phyloP scores from a whole-genome alignment of 305 asterid species.

The Petunia hybrid region DNA sequence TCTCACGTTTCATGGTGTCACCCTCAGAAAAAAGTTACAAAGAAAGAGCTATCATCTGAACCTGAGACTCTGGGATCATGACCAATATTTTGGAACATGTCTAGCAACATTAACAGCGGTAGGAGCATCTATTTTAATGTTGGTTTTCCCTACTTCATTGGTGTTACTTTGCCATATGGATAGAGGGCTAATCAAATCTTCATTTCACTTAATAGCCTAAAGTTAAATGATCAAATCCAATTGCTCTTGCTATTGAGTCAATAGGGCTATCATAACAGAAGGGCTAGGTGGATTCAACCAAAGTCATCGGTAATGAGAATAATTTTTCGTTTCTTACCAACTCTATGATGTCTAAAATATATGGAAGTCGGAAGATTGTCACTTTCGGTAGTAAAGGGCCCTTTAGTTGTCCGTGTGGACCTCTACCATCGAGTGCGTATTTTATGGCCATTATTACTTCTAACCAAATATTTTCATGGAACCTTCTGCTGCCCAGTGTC shows the following conservation, averaged over 20 bases:
- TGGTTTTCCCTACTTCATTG: not conserved
- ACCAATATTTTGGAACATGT: too few species aligned
- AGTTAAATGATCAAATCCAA: not conserved
- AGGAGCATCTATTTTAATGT: constrained; percentile 7
- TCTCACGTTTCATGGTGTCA: too few species aligned
- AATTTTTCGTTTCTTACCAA: not conserved
- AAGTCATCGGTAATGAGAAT: not conserved
- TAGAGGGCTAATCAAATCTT: not conserved
- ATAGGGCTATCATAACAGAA: not conserved
- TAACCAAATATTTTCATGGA: not conserved
- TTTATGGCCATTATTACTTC: not conserved
- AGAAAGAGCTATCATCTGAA: too few species aligned
- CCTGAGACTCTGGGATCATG: too few species aligned
- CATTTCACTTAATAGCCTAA: not conserved
- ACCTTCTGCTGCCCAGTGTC: not conserved
- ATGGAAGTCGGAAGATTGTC: not conserved
- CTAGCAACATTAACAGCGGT: not conserved
- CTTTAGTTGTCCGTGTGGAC: not conserved
- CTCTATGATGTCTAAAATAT: not conserved
- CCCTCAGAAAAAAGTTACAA: too few species aligned
- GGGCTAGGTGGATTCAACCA: not conserved
- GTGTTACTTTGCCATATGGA: not conserved
- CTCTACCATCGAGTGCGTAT: not conserved
- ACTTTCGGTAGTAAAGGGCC: not conserved
- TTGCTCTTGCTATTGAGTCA: not conserved